These are phyloP conservation scores for Saccharomyces hybrid DNA, from an alignment of 1,139 yeast species.

Conservation along the genomic window DNA sequence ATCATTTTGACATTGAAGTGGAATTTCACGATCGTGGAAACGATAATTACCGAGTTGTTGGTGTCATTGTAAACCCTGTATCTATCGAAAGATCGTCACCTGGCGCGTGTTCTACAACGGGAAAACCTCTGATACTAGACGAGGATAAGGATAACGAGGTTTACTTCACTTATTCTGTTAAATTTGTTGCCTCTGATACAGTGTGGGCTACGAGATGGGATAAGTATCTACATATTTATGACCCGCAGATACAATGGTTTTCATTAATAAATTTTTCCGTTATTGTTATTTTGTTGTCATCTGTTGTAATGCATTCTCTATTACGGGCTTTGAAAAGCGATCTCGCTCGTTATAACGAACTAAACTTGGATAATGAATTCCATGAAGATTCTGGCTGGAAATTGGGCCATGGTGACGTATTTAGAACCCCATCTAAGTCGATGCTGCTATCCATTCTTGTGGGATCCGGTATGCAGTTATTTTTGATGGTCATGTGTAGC, in stretches of 20 bases:
- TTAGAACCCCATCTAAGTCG: slow-evolving; percentile 70
- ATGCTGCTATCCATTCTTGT: slow-evolving; percentile 69
- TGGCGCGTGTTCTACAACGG: slow-evolving; percentile 32
- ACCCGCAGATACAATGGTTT: slow-evolving; percentile 93
- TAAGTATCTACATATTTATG: slow-evolving; percentile 82
- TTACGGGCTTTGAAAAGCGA: slow-evolving; percentile 77
- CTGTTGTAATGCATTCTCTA: slow-evolving; percentile 73
- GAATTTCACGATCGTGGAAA: slow-evolving; percentile 78
- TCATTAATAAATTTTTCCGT: slow-evolving; percentile 78
- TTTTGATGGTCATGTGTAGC: slow-evolving; percentile 68
- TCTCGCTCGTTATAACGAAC: slow-evolving; percentile 79
- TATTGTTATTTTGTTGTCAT: slow-evolving; percentile 67
- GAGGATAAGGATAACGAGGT: slow-evolving; percentile 39
- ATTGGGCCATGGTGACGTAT: slow-evolving; percentile 89
- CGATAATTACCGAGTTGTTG: slow-evolving; percentile 76
- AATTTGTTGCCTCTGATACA: slow-evolving; percentile 59
- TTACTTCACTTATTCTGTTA: slow-evolving; percentile 54
- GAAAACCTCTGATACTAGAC: slow-evolving; percentile 39
- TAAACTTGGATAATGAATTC: slow-evolving; percentile 78
- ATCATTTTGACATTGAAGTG: slow-evolving; percentile 69
- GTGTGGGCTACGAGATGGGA: slow-evolving; percentile 99
- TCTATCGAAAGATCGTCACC: slow-evolving; percentile 46
- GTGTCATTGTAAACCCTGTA: slow-evolving; percentile 67
- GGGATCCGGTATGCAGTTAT: slow-evolving; percentile 84
- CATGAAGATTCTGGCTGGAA: slow-evolving; percentile 98